These are phyloP conservation scores for Kandelia obovata DNA, from an alignment of 345 rosid species.

Conservation along the genomic window DNA sequence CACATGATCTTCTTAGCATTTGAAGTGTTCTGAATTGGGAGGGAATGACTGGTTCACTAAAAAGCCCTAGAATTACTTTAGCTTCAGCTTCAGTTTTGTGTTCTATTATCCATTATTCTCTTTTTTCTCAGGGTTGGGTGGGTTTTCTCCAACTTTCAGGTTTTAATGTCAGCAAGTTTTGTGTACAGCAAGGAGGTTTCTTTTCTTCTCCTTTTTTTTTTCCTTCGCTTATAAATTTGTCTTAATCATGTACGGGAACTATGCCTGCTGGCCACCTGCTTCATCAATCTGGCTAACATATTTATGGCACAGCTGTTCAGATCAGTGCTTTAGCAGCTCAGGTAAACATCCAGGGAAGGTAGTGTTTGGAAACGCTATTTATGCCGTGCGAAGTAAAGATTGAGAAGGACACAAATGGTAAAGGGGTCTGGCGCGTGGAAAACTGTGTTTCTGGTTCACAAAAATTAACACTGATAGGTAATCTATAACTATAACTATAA, in stretches of 20 bases:
- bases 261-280: slow-evolving; percentile 15
- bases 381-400: neutral
- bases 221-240: neutral
- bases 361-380: neutral
- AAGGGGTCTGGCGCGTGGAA: neutral
- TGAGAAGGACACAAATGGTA: slow-evolving; percentile 10
- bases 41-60: slow-evolving; percentile 18
- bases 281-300: neutral
- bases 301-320: slow-evolving; percentile 20
- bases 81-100: too few relatives aligned
- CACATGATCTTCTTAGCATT: slow-evolving; percentile 67
- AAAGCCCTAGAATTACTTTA: slow-evolving; percentile 27
- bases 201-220: neutral
- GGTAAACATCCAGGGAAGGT: neutral
- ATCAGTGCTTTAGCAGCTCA: neutral
- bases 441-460: slow-evolving; percentile 7
- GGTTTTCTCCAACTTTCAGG: slow-evolving; percentile 34
- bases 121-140: slow-evolving; percentile 7
- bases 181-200: slow-evolving; percentile 49
- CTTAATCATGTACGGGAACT: slow-evolving; percentile 11
- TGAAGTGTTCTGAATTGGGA: slow-evolving; percentile 25
- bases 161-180: slow-evolving; percentile 26
- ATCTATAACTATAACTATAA: too few relatives aligned
- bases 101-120: neutral
- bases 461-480: neutral